A percentile compares a stretch with the other conserved stretches of the same genome.
phyloP scores from a whole-genome alignment of 2,329 filamentous ascomycete genomes.

The Diaporthe citrichinensis region DNA sequence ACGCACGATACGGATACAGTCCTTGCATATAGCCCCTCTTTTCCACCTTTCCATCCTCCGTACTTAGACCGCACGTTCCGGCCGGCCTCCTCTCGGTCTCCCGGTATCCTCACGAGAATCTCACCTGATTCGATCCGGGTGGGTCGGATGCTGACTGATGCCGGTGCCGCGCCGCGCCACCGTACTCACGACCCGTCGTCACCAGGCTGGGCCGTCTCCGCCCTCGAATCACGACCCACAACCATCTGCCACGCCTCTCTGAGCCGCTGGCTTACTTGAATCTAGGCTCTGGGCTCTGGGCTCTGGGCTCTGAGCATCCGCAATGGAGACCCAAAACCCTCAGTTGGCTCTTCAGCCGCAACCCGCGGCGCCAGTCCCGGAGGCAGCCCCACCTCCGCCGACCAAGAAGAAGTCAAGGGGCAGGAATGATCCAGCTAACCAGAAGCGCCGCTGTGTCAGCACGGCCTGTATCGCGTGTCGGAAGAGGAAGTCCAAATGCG shows the following conservation, averaged over 20 bases:
- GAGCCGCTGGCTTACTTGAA: not conserved
- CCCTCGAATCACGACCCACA: slow-evolving; percentile 3
- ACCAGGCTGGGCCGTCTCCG: slow-evolving; percentile 14
- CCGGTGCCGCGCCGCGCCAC: slow-evolving; percentile 22
- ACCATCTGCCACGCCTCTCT: not conserved
- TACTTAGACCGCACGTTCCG: not conserved
- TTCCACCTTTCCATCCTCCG: not conserved
- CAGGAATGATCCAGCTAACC: slow-evolving; percentile 60
- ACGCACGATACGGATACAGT: slow-evolving; percentile 1
- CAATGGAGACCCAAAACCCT: slow-evolving; percentile 35
- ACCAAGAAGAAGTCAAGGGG: slow-evolving; percentile 67
- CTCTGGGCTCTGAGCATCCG: not conserved
- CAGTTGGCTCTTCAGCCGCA: slow-evolving; percentile 34
- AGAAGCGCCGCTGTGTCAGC: slow-evolving; percentile 84
- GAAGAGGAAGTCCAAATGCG: slow-evolving; percentile 88
- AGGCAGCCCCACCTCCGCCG: slow-evolving; percentile 36
- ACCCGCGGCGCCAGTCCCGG: not conserved
- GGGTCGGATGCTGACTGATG: slow-evolving; percentile 38
- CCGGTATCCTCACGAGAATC: slow-evolving; percentile 18
- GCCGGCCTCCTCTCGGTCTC: not conserved
- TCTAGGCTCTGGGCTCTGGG: not conserved
- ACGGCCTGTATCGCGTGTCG: slow-evolving; percentile 88
- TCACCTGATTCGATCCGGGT: slow-evolving; percentile 26
- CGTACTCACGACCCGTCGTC: slow-evolving; percentile 4
- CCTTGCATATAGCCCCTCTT: slow-evolving; percentile 27